A percentile compares a stretch with the other conserved stretches of the same genome.
These are phyloP conservation scores for Tremella fuciformis DNA, from an alignment of 768 basidiomycete genomes.

Conservation along the genomic window DNA sequence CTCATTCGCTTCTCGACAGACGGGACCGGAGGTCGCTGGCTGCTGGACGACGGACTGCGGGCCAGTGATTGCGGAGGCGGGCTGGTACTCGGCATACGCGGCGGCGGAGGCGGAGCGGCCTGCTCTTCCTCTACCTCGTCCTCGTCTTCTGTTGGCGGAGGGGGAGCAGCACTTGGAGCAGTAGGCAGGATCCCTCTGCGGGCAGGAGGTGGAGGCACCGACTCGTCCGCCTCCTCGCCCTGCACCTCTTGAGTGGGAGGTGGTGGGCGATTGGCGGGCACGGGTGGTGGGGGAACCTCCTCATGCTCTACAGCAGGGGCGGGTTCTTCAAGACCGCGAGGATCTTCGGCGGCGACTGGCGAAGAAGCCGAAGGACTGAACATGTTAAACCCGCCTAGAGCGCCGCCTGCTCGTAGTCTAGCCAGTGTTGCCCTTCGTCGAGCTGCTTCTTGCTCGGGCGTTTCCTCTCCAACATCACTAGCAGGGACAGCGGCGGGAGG, in stretches of 20 bases:
- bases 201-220: conserved; percentile 60
- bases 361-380: conserved; percentile 38
- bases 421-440: conserved; percentile 61
- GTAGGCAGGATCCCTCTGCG: conserved; percentile 33
- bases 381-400: conserved; percentile 60
- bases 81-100: conserved; percentile 6
- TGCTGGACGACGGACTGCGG: conserved; percentile 10
- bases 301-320: conserved; percentile 20
- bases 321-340: conserved; percentile 21
- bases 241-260: conserved; percentile 51
- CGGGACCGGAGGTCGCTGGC: conserved; percentile 30
- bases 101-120: conserved; percentile 28
- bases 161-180: neutral
- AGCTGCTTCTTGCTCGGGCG: conserved; percentile 58
- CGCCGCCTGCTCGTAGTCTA: conserved; percentile 60
- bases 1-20: conserved; percentile 22
- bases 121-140: conserved; percentile 53
- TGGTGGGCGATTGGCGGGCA: conserved; percentile 40
- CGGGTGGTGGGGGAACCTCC: conserved; percentile 45
- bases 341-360: conserved; percentile 7
- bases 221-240: conserved; percentile 54
- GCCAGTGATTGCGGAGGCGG: conserved; percentile 10
- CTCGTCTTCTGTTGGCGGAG: conserved; percentile 62
- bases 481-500: neutral
- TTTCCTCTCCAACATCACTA: conserved; percentile 35